A percentile compares a stretch with the other conserved stretches of the same genome.
Conservation (phyloP, 1,139 yeast species). For the Saccharomyces pastorianus region DNA sequence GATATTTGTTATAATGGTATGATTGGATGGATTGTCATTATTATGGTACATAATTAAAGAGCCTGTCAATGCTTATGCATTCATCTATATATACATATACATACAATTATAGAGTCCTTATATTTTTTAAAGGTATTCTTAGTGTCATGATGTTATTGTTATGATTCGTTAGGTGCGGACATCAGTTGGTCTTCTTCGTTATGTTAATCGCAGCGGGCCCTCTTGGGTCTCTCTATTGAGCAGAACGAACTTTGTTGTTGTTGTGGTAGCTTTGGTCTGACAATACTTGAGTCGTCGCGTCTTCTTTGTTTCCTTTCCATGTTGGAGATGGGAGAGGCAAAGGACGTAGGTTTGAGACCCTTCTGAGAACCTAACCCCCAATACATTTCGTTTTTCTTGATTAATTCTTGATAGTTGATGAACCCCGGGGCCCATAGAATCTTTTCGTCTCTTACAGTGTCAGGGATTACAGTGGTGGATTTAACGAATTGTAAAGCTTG, state of each 20-base stretch:
- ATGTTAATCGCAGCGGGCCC: not conserved
- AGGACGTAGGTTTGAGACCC: not conserved
- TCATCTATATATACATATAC: not conserved
- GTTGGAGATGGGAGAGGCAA: not conserved
- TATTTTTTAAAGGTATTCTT: not conserved
- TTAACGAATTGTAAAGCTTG: slow-evolving; percentile 28
- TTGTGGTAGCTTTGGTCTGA: not conserved
- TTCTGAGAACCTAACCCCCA: slow-evolving; percentile 13
- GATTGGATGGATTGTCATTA: not conserved
- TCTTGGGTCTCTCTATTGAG: not conserved
- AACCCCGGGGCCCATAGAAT: slow-evolving; percentile 24
- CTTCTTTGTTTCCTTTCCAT: not conserved
- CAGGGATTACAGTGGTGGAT: slow-evolving; percentile 19
- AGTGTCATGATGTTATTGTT: not conserved
- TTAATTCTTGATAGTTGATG: slow-evolving; percentile 23
- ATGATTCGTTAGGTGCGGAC: not conserved
- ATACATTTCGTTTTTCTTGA: slow-evolving; percentile 18
- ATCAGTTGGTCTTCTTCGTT: not conserved
- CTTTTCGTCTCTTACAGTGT: slow-evolving; percentile 16
- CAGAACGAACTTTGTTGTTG: not conserved
- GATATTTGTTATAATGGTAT: not conserved
- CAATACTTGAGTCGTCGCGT: not conserved
- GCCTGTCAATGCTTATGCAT: not conserved
- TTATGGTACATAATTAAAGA: not conserved
- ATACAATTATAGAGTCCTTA: not conserved